Conservation (phyloP, 495 filamentous ascomycete genomes). For the Sabuloglossum arenarium region DNA sequence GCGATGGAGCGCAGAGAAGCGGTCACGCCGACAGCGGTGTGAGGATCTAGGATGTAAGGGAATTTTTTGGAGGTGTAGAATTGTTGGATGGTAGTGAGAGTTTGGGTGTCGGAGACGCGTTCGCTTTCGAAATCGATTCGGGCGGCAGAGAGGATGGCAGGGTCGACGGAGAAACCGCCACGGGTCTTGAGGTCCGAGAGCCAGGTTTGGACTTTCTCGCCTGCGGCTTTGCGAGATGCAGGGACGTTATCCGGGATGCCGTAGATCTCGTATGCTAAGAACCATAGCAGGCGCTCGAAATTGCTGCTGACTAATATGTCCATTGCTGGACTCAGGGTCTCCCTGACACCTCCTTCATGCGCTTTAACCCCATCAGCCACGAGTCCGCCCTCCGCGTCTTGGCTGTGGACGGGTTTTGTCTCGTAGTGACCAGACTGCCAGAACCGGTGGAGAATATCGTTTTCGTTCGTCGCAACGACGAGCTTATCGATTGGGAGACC, state of each 20-base stretch:
- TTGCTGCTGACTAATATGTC: conserved; percentile 90
- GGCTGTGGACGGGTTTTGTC: conserved; percentile 41
- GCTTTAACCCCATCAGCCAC: conserved; percentile 41
- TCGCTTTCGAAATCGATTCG: conserved; percentile 57
- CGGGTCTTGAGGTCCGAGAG: conserved; percentile 49
- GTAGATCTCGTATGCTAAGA: conserved; percentile 47
- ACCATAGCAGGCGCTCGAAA: conserved; percentile 95
- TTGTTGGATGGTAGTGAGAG: conserved; percentile 45
- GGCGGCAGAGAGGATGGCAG: conserved; percentile 41
- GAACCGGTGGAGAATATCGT: conserved; percentile 69
- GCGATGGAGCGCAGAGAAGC: conserved; percentile 45
- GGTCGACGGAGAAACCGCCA: conserved; percentile 61
- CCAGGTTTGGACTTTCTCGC: conserved; percentile 49
- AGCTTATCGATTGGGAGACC: conserved; percentile 70
- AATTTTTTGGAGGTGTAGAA: conserved; percentile 35
- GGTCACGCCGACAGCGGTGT: conserved; percentile 68
- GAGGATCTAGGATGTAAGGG: conserved; percentile 74
- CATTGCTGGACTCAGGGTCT: conserved; percentile 84
- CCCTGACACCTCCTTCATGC: conserved; percentile 51
- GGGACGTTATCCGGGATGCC: conserved; percentile 4
- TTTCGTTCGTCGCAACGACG: conserved; percentile 77
- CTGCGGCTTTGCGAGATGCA: conserved; percentile 28
- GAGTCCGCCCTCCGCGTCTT: conserved; percentile 32
- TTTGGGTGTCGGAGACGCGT: conserved; percentile 61
- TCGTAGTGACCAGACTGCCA: conserved; percentile 66